These are phyloP conservation scores for Bipolaris bicolor DNA, from an alignment of 2,329 filamentous ascomycete genomes.

Conservation along the genomic window DNA sequence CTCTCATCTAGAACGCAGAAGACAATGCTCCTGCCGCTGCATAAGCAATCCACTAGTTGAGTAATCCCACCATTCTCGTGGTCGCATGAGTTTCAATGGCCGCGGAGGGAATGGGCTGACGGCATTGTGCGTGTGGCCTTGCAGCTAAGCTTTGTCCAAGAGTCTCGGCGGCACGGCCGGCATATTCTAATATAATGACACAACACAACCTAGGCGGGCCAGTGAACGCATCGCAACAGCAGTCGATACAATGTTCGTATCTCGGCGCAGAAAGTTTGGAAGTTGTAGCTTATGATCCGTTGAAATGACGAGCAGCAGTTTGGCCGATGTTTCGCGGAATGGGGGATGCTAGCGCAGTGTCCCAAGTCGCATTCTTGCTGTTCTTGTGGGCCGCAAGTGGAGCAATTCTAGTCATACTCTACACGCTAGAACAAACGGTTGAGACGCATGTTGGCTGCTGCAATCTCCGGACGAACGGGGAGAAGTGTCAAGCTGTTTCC, in stretches of 20 bases:
- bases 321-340: conserved; percentile 7
- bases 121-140: conserved; percentile 29
- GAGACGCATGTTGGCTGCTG: conserved; percentile 26
- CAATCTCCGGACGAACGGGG: conserved; percentile 33
- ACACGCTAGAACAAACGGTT: conserved; percentile 15
- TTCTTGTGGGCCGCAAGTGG: conserved; percentile 13
- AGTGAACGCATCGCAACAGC: not conserved
- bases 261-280: not conserved
- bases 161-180: conserved; percentile 33
- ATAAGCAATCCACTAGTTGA: conserved; percentile 15
- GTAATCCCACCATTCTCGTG: conserved; percentile 6
- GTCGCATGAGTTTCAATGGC: conserved; percentile 9
- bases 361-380: conserved; percentile 18
- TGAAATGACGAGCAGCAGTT: conserved; percentile 9
- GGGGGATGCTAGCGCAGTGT: conserved; percentile 7
- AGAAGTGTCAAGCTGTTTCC: conserved; percentile 17
- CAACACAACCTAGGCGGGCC: conserved; percentile 12
- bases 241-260: not conserved
- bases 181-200: conserved; percentile 27
- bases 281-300: not conserved
- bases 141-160: conserved; percentile 40
- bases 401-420: conserved; percentile 17
- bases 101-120: conserved; percentile 24
- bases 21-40: conserved; percentile 2
- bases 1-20: conserved; percentile 1